Evolutionary conservation across 306 rosid genomes (phyloP).

Genomic region (Lathyrus oleraceus): DNA sequence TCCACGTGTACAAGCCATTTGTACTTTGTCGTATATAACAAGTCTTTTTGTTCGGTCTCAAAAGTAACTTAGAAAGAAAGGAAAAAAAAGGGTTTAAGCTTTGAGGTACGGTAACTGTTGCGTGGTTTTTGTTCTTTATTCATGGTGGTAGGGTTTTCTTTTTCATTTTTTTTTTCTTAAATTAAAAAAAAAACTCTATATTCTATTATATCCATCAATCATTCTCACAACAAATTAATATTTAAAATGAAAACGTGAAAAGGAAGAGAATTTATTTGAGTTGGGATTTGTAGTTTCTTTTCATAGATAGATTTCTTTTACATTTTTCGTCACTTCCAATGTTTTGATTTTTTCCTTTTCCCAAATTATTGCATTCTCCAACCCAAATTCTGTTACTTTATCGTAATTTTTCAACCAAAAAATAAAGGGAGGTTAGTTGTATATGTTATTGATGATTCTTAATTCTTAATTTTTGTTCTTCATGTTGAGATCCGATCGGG

Average conservation of each 20-base stretch:
- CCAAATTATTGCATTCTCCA: slow-evolving; percentile 14
- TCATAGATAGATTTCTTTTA: slow-evolving; percentile 28
- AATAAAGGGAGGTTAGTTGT: background rate
- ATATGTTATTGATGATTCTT: slow-evolving; percentile 11
- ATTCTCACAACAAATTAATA: background rate
- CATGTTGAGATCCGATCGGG: slow-evolving; percentile 49
- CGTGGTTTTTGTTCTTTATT: slow-evolving; percentile 47
- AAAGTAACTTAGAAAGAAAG: slow-evolving; percentile 3
- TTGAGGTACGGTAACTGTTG: slow-evolving; percentile 61
- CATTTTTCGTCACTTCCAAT: slow-evolving; percentile 23
- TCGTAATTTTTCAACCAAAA: slow-evolving; percentile 23
- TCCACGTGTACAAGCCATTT: no score
- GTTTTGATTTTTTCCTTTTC: background rate
- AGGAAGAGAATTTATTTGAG: background rate
- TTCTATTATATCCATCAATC: slow-evolving; percentile 1
- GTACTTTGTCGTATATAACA: no score
- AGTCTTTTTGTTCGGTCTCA: background rate
- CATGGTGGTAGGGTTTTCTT: slow-evolving; percentile 30
- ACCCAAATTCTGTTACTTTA: slow-evolving; percentile 37
- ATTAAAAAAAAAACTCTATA: background rate
- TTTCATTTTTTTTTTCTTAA: slow-evolving; percentile 25
- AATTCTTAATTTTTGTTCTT: slow-evolving; percentile 32
- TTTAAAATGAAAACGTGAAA: background rate
- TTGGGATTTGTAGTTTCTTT: slow-evolving; percentile 33
- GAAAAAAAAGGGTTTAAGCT: slow-evolving; percentile 40